Evolutionary conservation across 345 rosid genomes (phyloP).

Genomic region (Fremontodendron californicum): DNA sequence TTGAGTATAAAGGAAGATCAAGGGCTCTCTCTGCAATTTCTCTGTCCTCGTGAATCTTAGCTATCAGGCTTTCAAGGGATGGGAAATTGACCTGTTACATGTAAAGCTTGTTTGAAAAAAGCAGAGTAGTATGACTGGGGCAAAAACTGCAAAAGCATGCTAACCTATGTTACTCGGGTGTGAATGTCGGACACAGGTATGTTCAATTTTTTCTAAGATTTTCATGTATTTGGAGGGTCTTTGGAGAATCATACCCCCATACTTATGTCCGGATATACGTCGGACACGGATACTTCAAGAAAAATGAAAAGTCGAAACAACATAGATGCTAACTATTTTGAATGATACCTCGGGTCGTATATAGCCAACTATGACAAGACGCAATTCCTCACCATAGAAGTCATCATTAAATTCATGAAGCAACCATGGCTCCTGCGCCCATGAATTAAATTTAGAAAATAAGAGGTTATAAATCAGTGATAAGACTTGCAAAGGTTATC

Average conservation of each 20-base stretch:
- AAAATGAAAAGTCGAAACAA: no score
- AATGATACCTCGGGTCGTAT: constrained; percentile 76
- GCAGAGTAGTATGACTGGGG: background rate
- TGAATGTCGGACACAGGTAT: no score
- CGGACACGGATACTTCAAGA: no score
- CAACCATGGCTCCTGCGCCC: constrained; percentile 91
- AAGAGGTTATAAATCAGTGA: background rate
- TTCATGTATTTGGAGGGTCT: no score
- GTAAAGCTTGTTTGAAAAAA: background rate
- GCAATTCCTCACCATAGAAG: constrained; percentile 85
- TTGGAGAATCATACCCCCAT: no score
- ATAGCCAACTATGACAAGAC: constrained; percentile 75
- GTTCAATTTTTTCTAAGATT: no score
- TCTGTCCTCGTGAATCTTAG: constrained; percentile 74
- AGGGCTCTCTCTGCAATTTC: constrained; percentile 68
- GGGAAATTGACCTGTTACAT: constrained; percentile 63
- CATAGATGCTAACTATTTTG: background rate
- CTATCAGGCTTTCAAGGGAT: constrained; percentile 60
- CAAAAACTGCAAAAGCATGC: background rate
- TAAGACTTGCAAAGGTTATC: background rate
- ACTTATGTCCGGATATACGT: no score
- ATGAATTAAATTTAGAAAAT: constrained; percentile 6
- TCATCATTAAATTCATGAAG: constrained; percentile 78
- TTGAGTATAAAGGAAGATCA: constrained; percentile 61
- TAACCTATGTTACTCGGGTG: no score